Evolutionary conservation across 2,329 filamentous ascomycete species (phyloP), one percentile per base, ranked within the genome.

Genomic region (Epichloe bromicola): DNA sequence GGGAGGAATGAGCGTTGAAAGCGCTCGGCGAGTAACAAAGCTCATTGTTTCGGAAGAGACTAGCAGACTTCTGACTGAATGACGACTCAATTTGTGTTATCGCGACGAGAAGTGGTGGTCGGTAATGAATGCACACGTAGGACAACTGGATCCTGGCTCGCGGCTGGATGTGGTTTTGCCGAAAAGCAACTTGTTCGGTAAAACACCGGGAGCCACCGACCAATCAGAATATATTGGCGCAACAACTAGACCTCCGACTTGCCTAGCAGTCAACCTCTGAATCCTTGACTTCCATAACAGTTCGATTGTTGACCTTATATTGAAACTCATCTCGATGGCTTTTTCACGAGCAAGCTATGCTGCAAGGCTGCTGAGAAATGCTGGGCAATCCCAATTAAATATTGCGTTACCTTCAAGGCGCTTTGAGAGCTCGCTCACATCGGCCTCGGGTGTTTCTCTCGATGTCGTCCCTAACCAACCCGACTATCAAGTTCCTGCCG

Each of bases 1-100:
- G 67, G 94, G 93, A 63, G 94, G 94, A 66, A 98, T 96, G 73
- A 98, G 85, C 79, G 94, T 95, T 70, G 93, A 97, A 68, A 96
- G 85, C 79, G 82, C 86, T 75, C 90, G 84, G 74, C 86, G 87
- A 67, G 83, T 81, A 67, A 94, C 79, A 82, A 83, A 93, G 80
- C 88, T 95, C 90, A 95, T 96, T 74, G 75, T 88, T 79, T 70
- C 65, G 65, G 65, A 41, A 30, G 12, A 45, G 59, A 56, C 53
- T 56, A 37, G 39, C 52, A 37, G 37, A 44, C 33, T 55, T 50
- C 51, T 53, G 58, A 56, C 59, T 52, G 61, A 56, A 59, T 56
- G 53, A 55, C 55, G 55, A 53, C 57, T 55, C 53, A 51, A 58
- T 58, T 61, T 61, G 59, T 59, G 59, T 60, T 59, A 60, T 63